phyloP scores from a whole-genome alignment of 1,284 basidiomycete genomes.

The Sanghuangporus sanghuang region DNA sequence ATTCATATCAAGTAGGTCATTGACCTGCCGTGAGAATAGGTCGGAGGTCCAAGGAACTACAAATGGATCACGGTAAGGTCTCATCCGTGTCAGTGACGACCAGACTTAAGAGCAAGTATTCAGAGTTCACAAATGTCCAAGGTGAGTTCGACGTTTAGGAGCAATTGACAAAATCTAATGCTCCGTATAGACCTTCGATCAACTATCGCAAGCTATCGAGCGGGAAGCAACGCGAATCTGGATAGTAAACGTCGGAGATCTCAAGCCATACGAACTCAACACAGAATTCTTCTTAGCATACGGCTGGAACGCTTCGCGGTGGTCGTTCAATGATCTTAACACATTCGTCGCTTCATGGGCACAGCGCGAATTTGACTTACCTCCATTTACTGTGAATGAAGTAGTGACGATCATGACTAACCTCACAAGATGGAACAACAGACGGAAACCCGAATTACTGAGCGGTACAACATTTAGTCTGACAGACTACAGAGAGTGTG shows the following conservation, averaged over 20 bases:
- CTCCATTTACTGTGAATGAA: constrained; percentile 31
- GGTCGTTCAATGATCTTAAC: constrained; percentile 47
- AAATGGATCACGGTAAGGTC: constrained; percentile 55
- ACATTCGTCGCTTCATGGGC: constrained; percentile 56
- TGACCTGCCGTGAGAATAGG: constrained; percentile 26
- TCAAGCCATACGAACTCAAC: constrained; percentile 70
- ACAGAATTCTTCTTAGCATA: constrained; percentile 65
- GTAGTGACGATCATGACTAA: constrained; percentile 52
- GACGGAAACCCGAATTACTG: constrained; percentile 64
- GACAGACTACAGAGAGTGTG: constrained; percentile 63
- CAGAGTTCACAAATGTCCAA: constrained; percentile 44
- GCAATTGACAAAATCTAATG: not conserved
- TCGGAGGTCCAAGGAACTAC: constrained; percentile 51
- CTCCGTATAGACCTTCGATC: constrained; percentile 45
- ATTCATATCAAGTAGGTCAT: not conserved
- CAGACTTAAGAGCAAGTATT: not conserved
- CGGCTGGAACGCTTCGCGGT: constrained; percentile 54
- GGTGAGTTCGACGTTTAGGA: constrained; percentile 21
- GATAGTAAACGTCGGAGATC: constrained; percentile 64
- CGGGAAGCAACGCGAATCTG: constrained; percentile 52
- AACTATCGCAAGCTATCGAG: constrained; percentile 55
- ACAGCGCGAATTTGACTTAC: constrained; percentile 56
- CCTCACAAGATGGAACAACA: constrained; percentile 54
- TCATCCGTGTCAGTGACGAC: constrained; percentile 9
- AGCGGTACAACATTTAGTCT: constrained; percentile 60